Conservation (phyloP, 2,329 filamentous ascomycete species). For the Chlorencoelia australis region DNA sequence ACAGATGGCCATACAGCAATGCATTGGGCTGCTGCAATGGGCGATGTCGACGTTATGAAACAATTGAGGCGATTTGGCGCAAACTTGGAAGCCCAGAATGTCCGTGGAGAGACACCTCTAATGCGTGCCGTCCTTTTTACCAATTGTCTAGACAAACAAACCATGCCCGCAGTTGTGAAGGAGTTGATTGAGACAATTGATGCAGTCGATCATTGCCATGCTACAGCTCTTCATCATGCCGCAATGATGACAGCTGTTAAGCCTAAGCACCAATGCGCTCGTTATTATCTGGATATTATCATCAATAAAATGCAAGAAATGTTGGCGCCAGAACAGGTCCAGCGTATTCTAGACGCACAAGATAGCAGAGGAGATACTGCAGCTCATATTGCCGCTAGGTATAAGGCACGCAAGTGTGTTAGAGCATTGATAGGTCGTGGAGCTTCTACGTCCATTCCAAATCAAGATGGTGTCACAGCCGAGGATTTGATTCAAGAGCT, state of each 20-base stretch:
- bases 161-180: slow-evolving; percentile 75
- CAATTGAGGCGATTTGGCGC: slow-evolving; percentile 77
- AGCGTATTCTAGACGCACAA: slow-evolving; percentile 68
- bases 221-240: slow-evolving; percentile 90
- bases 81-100: slow-evolving; percentile 58
- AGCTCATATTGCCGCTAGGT: slow-evolving; percentile 61
- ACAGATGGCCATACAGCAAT: slow-evolving; percentile 85
- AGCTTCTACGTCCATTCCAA: slow-evolving; percentile 73
- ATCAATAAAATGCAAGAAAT: slow-evolving; percentile 77
- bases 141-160: slow-evolving; percentile 90
- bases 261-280: slow-evolving; percentile 77
- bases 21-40: slow-evolving; percentile 97
- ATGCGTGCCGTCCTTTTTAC: slow-evolving; percentile 95
- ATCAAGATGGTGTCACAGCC: slow-evolving; percentile 71
- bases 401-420: slow-evolving; percentile 82
- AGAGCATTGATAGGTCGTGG: slow-evolving; percentile 70
- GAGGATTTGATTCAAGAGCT: slow-evolving; percentile 72
- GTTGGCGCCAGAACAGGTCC: slow-evolving; percentile 65
- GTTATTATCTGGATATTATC: slow-evolving; percentile 89
- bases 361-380: slow-evolving; percentile 88
- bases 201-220: slow-evolving; percentile 67
- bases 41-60: slow-evolving; percentile 83
- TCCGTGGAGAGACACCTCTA: slow-evolving; percentile 75
- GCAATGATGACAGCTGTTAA: slow-evolving; percentile 75
- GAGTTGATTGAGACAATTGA: slow-evolving; percentile 76